These are phyloP conservation scores for Metschnikowia reukaufii DNA, from an alignment of 805 yeast species.

Conservation along the genomic window DNA sequence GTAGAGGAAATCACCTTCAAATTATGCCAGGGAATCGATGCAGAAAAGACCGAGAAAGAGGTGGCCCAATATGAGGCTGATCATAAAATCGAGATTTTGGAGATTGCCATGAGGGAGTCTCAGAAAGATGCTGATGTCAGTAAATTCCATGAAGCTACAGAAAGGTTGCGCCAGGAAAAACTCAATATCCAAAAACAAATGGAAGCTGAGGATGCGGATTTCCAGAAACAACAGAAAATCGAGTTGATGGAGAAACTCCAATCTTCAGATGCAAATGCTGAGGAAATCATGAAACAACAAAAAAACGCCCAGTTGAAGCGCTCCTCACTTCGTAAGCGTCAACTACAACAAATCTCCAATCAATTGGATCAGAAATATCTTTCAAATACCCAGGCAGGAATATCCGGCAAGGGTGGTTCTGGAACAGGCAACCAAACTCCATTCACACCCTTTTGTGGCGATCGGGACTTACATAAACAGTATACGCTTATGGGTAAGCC, in stretches of 20 bases:
- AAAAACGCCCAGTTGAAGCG: constrained; percentile 50
- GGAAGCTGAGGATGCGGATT: constrained; percentile 44
- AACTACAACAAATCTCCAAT: constrained; percentile 57
- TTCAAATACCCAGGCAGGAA: constrained; percentile 27
- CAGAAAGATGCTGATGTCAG: constrained; percentile 62
- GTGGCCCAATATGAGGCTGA: constrained; percentile 67
- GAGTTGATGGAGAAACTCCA: constrained; percentile 42
- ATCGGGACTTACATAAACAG: constrained; percentile 56
- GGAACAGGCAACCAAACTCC: constrained; percentile 45
- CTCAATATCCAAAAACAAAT: constrained; percentile 64
- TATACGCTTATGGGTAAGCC: constrained; percentile 45
- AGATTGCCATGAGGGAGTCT: constrained; percentile 70
- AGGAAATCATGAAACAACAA: constrained; percentile 42
- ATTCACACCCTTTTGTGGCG: constrained; percentile 94
- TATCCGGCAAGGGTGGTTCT: constrained; percentile 25
- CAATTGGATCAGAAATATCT: constrained; percentile 47
- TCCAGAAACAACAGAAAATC: constrained; percentile 40
- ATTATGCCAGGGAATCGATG: constrained; percentile 66
- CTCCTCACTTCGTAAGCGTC: constrained; percentile 62
- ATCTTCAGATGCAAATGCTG: constrained; percentile 32
- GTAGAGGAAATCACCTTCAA: constrained; percentile 81
- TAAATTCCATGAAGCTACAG: constrained; percentile 57
- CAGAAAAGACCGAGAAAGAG: constrained; percentile 64
- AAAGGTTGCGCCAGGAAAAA: constrained; percentile 61
- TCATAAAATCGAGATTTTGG: constrained; percentile 72